phyloP scores from a whole-genome alignment of 2,329 filamentous ascomycete species.

The Beauveria pseudobassiana region DNA sequence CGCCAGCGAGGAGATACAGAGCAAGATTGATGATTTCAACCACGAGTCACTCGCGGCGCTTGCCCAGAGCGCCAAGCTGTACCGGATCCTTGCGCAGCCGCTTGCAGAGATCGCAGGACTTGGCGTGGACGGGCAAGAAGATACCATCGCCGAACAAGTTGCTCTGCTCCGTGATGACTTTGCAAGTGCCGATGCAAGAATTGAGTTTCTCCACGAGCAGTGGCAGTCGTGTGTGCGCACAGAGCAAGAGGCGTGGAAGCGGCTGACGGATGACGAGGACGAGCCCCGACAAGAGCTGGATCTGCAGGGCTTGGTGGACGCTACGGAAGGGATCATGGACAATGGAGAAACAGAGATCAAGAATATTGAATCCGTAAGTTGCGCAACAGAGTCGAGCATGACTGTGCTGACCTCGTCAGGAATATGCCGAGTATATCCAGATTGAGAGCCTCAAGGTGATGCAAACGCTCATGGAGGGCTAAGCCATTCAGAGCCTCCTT shows the following conservation, averaged over 20 bases:
- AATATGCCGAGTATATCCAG: conserved; percentile 21
- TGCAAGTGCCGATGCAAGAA: background rate
- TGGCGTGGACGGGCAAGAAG: background rate
- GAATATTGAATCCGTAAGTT: conserved; percentile 22
- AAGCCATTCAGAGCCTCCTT: background rate
- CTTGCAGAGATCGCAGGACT: background rate
- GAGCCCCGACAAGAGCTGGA: background rate
- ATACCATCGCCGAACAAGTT: conserved; percentile 21
- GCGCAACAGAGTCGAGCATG: background rate
- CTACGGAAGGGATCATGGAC: background rate
- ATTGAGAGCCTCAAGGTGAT: conserved; percentile 17
- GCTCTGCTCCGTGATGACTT: conserved; percentile 17
- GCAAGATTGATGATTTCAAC: background rate
- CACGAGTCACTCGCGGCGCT: background rate
- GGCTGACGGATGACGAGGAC: background rate
- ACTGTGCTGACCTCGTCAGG: conserved; percentile 15
- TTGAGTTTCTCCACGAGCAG: background rate
- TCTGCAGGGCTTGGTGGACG: background rate
- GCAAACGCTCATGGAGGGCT: conserved; percentile 11
- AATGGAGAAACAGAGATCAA: conserved; percentile 20
- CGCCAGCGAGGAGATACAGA: background rate
- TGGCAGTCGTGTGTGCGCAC: conserved; percentile 3
- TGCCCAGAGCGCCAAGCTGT: background rate
- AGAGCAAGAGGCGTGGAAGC: conserved; percentile 7
- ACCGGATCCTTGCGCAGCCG: background rate